Evolutionary conservation across 2,329 filamentous ascomycete genomes (phyloP), one percentile per base, ranked within the genome.

Genomic region (Arthrobotrys megalospora): DNA sequence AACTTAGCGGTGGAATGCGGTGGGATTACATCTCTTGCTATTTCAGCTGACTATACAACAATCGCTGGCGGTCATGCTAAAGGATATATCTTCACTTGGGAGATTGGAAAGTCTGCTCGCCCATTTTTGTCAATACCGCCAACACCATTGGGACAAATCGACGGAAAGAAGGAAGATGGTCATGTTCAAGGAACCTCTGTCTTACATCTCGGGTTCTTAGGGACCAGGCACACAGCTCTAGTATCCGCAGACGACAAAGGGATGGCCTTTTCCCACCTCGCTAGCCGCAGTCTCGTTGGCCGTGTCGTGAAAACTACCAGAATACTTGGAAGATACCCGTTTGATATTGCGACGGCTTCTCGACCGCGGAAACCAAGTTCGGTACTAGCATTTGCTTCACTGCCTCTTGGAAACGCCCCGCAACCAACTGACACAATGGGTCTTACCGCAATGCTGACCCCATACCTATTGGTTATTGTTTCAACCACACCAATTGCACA

Each of bases 231-330:
- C 82, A 99, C 96, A 12, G 96, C 96, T 2, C 87, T 99, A 4
- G 94, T 98, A 10, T 99, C 96, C 3, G 96, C 96, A 1, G 94
- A 99, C 84, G 93, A 97, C 82, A 90, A 90, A 60, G 96, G 96
- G 19, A 99, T 99, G 96, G 95, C 96, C 0, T 99, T 99, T 84
- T 97, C 96, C 2, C 96, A 99, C 84, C 88, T 99, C 8, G 96
- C 96, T 8, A 97, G 93, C 8, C 89, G 96, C 81, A 96, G 96
- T 1, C 91, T 96, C 43, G 88, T 99, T 21, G 94, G 92, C 5
- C 89, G 96, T 72, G 91, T 90, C 0, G 92, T 99, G 55, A 97
- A 93, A 85, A 97, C 93, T 0, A 95, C 92, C 1, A 89, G 96
- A 76, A 94, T 99, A 78, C 86, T 99, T 5, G 96, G 96, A 6